Evolutionary conservation across 768 basidiomycete species (phyloP), one percentile per base, ranked within the genome.

Genomic region (Lentinula boryana): DNA sequence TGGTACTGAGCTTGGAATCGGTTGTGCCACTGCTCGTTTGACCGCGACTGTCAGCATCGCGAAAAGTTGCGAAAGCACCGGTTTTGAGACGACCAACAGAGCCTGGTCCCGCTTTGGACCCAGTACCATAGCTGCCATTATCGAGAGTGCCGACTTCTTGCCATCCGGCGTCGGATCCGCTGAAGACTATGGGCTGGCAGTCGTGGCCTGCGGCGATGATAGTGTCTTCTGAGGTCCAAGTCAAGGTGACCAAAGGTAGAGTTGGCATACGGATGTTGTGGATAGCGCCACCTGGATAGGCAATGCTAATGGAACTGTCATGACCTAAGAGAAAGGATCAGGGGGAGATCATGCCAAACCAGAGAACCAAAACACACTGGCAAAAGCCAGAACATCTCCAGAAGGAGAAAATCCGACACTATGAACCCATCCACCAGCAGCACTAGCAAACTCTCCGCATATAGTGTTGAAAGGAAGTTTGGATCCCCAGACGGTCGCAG

Each of bases 381-480:
- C 89, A 72, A 95, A 99, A 2, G 95, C 97, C 59, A 99, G 80
- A 0, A 83, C 82, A 66, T 98, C 91, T n/a, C 97, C 97, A 8
- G 91, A 92, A 4, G 96, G 97, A 23, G 96, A 98, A 77, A 99
- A 99, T 1, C 87, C 91, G 52, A 98, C 92, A 18, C 89, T 79
- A 66, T 98, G 97, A 1, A 99, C 95, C 97, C 97, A 99, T 10
- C 97, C 97, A 43, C 97, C 97, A 44, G 88, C 83, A 0, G 93
- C 87, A 67, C 89, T 93, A 40, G 80, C 71, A 71, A 91, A 99
- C 72, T 98, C 97, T 50, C 95, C 97, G 64, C 95, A 98, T 62
- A 99, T 80, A 1, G 97, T 98, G 71, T 95, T 96, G 81, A 98
- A 98, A 0, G 97, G 97, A 0, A 99, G 80, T 67, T 95, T 95